Evolutionary conservation across 2,329 filamentous ascomycete genomes (phyloP), one percentile per base, ranked within the genome.

Genomic region (Plenodomus biglobosus): DNA sequence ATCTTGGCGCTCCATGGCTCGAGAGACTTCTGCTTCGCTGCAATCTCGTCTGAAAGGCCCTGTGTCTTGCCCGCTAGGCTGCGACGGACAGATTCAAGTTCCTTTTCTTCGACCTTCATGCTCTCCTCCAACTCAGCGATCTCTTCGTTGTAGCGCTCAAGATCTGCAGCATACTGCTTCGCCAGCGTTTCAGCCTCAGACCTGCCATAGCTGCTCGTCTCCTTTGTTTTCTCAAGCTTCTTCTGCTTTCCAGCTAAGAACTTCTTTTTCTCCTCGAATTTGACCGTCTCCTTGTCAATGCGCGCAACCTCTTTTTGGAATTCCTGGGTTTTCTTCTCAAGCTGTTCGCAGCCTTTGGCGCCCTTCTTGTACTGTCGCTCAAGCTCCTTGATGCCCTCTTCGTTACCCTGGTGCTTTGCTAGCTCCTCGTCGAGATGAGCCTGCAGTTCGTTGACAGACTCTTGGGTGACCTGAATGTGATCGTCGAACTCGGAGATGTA

Each of bases 1-100:
- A 99, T 92, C 74, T 94, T 97, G 58, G 91, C 91, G 60, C 87
- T 92, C 94, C 94, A 99, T 0, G 94, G 94, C 73, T 97, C 92
- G 10, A 99, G 79, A 1, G 90, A 87, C 73, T 95, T 96, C 66
- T 99, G 94, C 74, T 96, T 96, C 3, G 80, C 81, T 0, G 91
- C 85, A 59, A 99, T 97, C 65, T 96, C 82, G 61, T 99, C 91
- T 0, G 92, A 97, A 53, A 96, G 88, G 6, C 85, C 87, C 69
- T 97, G 92, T 0, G 94, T 99, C 75, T 99, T 99, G 64, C 92
- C 92, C 66, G 96, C 96, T 7, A 99, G 78, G 52, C 83, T 84
- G 18, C 96, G 90, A 46, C 92, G 85, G 56, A 99, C 94, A n/a
- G 76, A 80, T 22, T 84, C 79, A 17, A 99, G 83, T 68, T 96